Conservation (phyloP, 139 green algal species). For the Tetradesmus lagerheimii region DNA sequence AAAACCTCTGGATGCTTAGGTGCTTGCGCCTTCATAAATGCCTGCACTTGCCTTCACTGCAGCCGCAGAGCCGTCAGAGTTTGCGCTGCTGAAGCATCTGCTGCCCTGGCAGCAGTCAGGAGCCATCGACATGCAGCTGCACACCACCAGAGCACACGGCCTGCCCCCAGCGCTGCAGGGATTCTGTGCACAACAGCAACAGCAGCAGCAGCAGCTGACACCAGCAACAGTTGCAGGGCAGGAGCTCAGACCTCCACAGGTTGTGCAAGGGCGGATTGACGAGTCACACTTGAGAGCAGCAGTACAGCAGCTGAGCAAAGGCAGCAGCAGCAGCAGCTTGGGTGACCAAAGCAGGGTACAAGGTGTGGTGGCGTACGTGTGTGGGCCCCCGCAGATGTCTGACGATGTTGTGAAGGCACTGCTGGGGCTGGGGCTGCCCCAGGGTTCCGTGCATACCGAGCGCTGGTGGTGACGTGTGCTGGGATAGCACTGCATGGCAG, state of each 20-base stretch:
- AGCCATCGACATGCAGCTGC: conserved; percentile 15
- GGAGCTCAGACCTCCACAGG: neutral
- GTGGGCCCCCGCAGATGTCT: conserved; percentile 33
- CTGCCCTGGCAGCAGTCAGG: conserved; percentile 3
- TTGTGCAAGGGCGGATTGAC: conserved; percentile 6
- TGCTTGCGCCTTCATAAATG: neutral
- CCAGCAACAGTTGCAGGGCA: neutral
- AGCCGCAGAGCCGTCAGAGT: conserved; percentile 28
- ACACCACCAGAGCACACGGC: conserved; percentile 2
- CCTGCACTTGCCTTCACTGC: neutral
- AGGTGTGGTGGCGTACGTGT: conserved; percentile 33
- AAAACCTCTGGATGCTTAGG: neutral
- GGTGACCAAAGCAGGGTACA: neutral
- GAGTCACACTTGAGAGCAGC: neutral
- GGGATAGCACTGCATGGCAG: neutral
- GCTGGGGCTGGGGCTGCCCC: neutral
- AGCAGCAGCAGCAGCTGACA: conserved; percentile 3
- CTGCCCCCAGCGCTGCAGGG: neutral
- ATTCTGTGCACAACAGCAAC: neutral
- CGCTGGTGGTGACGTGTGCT: conserved; percentile 39
- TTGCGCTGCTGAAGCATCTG: conserved; percentile 36
- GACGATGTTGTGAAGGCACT: conserved; percentile 14
- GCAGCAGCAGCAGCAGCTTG: neutral
- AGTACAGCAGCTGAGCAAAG: neutral
- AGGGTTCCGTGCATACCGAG: neutral